Evolutionary conservation across 345 rosid species (phyloP).

Genomic region (Rhizophora apiculata): DNA sequence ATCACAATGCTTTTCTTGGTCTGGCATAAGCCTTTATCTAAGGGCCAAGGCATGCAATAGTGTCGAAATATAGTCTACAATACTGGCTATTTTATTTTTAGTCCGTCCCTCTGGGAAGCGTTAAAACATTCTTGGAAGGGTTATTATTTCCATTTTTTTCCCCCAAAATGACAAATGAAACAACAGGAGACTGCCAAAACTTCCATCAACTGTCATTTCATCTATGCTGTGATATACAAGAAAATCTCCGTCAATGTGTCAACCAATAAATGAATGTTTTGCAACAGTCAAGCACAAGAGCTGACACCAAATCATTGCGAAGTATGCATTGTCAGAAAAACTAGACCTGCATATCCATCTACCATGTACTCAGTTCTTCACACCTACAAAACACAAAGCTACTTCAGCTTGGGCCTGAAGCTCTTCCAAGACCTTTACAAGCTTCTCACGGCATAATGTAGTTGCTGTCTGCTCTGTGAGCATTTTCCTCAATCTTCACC

Average conservation of each 20-base stretch:
- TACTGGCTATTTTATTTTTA: too few species aligned
- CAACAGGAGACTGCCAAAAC: too few species aligned
- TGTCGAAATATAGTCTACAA: too few species aligned
- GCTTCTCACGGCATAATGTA: constrained; percentile 49
- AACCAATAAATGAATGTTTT: neutral
- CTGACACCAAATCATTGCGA: neutral
- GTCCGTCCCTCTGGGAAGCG: too few species aligned
- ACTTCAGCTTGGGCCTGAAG: constrained; percentile 97
- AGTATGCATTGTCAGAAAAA: neutral
- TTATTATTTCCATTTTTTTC: too few species aligned
- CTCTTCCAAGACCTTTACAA: constrained; percentile 84
- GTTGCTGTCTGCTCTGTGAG: constrained; percentile 53
- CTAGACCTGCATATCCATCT: neutral
- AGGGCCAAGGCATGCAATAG: too few species aligned
- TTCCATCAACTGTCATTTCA: too few species aligned
- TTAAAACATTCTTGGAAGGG: too few species aligned
- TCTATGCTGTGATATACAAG: too few species aligned
- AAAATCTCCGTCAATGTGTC: neutral
- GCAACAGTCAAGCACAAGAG: neutral
- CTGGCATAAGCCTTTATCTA: too few species aligned
- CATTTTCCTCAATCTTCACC: constrained; percentile 72
- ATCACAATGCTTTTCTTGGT: too few species aligned
- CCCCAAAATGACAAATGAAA: too few species aligned
- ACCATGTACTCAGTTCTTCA: constrained; percentile 47
- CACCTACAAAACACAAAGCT: constrained; percentile 82